Conservation (phyloP, 148 eudicot species). For the Rhododendron henanense region DNA sequence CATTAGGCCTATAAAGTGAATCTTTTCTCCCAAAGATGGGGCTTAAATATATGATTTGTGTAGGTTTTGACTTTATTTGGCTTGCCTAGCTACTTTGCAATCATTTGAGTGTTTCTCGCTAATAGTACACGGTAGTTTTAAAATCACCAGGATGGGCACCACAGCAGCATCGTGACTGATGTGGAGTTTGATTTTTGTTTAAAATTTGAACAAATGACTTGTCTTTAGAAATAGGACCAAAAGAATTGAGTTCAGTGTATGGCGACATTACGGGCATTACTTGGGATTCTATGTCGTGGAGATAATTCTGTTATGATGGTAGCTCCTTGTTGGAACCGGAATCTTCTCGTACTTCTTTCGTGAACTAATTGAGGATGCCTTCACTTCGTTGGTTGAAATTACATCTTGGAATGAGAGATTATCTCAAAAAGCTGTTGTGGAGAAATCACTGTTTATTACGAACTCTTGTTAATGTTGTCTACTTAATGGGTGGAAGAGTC, state of each 20-base stretch:
- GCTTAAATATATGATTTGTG: neutral
- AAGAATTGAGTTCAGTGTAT: neutral
- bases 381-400: neutral
- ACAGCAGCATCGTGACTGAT: neutral
- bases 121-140: neutral
- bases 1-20: neutral
- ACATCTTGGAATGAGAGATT: neutral
- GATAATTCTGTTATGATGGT: neutral
- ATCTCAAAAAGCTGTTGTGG: neutral
- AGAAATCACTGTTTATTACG: neutral
- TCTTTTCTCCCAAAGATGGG: neutral
- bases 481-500: neutral
- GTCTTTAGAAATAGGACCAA: neutral
- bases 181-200: neutral
- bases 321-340: neutral
- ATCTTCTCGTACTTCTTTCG: neutral
- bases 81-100: neutral
- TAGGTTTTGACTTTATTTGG: neutral
- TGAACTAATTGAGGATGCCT: neutral
- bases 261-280: neutral
- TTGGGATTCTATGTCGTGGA: neutral
- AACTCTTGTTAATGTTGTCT: neutral
- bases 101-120: neutral
- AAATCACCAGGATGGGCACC: neutral
- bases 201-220: neutral